Evolutionary conservation across 139 green algal species (phyloP).

Genomic region (Chlamydomonas sp.): DNA sequence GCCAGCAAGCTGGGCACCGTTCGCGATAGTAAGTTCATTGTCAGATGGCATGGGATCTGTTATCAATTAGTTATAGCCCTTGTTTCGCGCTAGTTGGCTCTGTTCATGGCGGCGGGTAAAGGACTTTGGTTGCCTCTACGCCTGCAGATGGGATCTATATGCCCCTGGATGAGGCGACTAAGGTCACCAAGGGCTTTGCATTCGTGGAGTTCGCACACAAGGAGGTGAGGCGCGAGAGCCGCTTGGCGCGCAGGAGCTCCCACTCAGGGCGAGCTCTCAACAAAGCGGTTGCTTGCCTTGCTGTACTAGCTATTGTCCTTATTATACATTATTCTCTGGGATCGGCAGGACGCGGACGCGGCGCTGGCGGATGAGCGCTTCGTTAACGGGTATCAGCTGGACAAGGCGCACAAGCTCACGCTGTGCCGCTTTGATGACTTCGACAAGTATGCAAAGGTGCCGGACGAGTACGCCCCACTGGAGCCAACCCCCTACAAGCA

Average conservation of each 20-base stretch:
- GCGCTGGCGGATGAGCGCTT: slow-evolving; percentile 47
- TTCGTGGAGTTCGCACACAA: slow-evolving; percentile 92
- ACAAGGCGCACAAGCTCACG: slow-evolving; percentile 96
- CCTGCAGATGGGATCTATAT: slow-evolving; percentile 86
- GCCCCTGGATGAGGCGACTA: slow-evolving; percentile 80
- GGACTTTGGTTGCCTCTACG: neutral
- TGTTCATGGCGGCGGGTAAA: neutral
- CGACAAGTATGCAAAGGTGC: slow-evolving; percentile 76
- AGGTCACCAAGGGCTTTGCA: slow-evolving; percentile 90
- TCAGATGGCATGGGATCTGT: neutral
- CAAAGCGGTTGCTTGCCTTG: neutral
- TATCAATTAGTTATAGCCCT: neutral
- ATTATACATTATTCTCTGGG: neutral
- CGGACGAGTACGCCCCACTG: slow-evolving; percentile 68
- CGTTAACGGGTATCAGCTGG: slow-evolving; percentile 90
- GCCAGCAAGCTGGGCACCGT: slow-evolving; percentile 88
- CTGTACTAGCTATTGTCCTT: too few species aligned
- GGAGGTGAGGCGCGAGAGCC: slow-evolving; percentile 45
- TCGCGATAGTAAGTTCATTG: slow-evolving; percentile 66
- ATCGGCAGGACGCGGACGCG: slow-evolving; percentile 52
- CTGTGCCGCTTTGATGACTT: slow-evolving; percentile 96
- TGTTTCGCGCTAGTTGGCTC: neutral
- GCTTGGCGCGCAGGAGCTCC: neutral
- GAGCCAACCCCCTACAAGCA: slow-evolving; percentile 52
- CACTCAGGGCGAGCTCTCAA: neutral